These are phyloP conservation scores for Hypomyces perniciosus DNA, from an alignment of 2,329 filamentous ascomycete genomes.

Conservation along the genomic window DNA sequence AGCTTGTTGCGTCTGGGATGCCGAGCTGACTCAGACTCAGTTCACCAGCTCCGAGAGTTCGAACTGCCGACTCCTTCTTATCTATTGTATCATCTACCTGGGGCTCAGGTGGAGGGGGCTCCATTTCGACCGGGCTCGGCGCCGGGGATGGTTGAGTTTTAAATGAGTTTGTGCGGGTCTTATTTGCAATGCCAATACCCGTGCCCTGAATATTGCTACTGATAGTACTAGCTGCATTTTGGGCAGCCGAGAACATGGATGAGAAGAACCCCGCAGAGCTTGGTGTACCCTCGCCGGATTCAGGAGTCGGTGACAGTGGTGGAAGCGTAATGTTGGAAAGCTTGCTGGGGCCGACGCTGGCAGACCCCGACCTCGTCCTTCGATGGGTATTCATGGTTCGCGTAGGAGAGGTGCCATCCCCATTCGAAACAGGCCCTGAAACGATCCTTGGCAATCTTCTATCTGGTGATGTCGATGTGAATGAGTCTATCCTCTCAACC, in stretches of 20 bases:
- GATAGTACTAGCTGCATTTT: constrained; percentile 76
- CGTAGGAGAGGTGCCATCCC: constrained; percentile 56
- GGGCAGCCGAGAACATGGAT: constrained; percentile 84
- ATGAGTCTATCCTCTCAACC: constrained; percentile 35
- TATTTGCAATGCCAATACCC: constrained; percentile 45
- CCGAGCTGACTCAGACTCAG: constrained; percentile 85
- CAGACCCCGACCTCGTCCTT: constrained; percentile 48
- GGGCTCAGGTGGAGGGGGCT: constrained; percentile 31
- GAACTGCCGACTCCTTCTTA: constrained; percentile 69
- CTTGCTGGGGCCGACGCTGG: constrained; percentile 68
- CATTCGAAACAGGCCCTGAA: constrained; percentile 21
- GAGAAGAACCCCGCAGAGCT: constrained; percentile 79
- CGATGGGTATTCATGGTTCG: constrained; percentile 68
- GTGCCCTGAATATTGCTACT: constrained; percentile 69
- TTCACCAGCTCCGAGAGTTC: constrained; percentile 84
- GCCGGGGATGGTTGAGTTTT: constrained; percentile 22
- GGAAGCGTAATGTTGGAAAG: constrained; percentile 69
- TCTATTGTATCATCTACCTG: constrained; percentile 33
- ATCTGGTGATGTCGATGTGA: constrained; percentile 21
- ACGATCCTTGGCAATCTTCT: constrained; percentile 24
- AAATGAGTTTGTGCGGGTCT: constrained; percentile 23
- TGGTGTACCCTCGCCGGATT: constrained; percentile 54
- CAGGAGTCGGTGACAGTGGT: constrained; percentile 70
- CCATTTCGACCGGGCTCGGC: constrained; percentile 34
- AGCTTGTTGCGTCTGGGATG: constrained; percentile 55